Evolutionary conservation across 1,284 basidiomycete genomes (phyloP).

Genomic region (Gyrodon tennesseensis): DNA sequence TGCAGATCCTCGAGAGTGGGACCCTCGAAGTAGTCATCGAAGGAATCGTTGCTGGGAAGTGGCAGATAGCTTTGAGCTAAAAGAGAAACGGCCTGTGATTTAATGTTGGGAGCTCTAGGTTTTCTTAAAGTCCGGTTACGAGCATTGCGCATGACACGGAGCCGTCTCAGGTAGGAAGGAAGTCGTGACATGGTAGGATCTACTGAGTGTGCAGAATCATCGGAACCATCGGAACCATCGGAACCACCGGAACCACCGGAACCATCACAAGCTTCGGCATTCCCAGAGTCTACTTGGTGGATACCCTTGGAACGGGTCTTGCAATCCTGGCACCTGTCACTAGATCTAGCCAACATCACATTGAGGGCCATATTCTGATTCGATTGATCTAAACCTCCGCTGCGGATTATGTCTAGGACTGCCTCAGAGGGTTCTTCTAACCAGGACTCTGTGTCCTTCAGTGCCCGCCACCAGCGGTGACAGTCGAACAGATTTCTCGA

Average conservation of each 20-base stretch:
- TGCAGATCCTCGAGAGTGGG: slow-evolving; percentile 16
- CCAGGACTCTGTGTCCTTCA: too few species aligned
- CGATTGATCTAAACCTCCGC: too few species aligned
- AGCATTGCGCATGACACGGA: neutral
- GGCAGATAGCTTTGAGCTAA: neutral
- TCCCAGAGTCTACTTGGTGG: too few species aligned
- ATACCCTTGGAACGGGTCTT: too few species aligned
- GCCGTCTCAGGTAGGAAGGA: neutral
- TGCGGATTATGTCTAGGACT: too few species aligned
- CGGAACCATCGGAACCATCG: neutral
- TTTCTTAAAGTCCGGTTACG: neutral
- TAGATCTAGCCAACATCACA: neutral
- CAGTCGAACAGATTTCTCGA: too few species aligned
- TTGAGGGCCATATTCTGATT: too few species aligned
- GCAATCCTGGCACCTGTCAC: neutral
- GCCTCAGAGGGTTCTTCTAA: too few species aligned
- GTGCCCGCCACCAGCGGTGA: too few species aligned
- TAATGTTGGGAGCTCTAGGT: neutral
- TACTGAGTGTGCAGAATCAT: neutral
- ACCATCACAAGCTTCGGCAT: too few species aligned
- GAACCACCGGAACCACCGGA: neutral
- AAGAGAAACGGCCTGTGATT: neutral
- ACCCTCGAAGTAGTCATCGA: slow-evolving; percentile 11
- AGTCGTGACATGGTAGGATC: neutral
- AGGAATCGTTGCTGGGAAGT: slow-evolving; percentile 10